Percentiles rank a stretch among this genome's conserved stretches.
phyloP scores from a whole-genome alignment of 495 filamentous ascomycete species.

The Penicillium cosmopolitanum region DNA sequence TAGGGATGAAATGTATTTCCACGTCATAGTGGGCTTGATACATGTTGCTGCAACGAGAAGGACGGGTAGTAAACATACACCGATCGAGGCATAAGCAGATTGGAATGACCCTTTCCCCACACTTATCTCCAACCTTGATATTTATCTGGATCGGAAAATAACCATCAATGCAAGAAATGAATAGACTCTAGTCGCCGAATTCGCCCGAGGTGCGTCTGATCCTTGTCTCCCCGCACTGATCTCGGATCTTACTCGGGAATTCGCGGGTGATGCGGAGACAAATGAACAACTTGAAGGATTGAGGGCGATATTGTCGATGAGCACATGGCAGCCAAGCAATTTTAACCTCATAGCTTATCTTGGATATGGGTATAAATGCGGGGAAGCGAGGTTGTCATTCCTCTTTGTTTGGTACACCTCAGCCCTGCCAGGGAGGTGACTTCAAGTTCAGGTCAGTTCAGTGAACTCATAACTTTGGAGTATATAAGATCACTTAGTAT shows the following conservation, averaged over 20 bases:
- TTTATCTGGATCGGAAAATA: not conserved
- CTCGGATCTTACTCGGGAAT: not conserved
- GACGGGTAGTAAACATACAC: no score
- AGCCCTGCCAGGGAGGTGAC: no score
- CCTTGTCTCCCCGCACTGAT: not conserved
- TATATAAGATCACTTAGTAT: no score
- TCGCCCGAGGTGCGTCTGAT: not conserved
- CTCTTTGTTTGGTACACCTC: no score
- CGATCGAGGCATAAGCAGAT: no score
- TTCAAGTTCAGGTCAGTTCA: no score
- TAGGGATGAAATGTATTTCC: no score
- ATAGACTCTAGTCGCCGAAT: not conserved
- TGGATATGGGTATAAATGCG: not conserved
- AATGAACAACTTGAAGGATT: not conserved
- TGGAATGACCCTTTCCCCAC: not conserved
- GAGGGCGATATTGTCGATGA: not conserved
- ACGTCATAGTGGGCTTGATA: no score
- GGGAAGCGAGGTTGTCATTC: not conserved
- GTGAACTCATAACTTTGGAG: no score
- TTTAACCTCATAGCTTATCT: slow-evolving; percentile 2
- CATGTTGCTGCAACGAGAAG: no score
- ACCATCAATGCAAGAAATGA: not conserved
- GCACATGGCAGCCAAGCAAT: slow-evolving; percentile 1
- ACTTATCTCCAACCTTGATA: not conserved
- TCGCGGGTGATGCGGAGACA: slow-evolving; percentile 1